phyloP scores from a whole-genome alignment of 2,329 filamentous ascomycete genomes.

The Nemania diffusa region DNA sequence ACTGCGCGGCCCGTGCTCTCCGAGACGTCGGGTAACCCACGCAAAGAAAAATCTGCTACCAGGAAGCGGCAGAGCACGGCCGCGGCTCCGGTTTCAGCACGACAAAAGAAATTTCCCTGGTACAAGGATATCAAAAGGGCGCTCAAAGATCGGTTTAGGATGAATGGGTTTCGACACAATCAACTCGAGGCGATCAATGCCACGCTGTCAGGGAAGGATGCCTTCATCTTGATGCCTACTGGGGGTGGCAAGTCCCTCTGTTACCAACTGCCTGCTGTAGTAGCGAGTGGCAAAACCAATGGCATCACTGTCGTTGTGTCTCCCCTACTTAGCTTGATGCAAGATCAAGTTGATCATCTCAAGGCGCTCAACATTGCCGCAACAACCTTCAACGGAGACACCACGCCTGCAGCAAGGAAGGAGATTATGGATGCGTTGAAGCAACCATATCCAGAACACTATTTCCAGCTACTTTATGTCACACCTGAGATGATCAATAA shows the following conservation, averaged over 20 bases:
- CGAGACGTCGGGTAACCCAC: constrained; percentile 61
- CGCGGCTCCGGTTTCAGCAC: constrained; percentile 56
- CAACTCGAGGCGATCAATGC: constrained; percentile 97
- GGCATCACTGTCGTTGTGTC: constrained; percentile 97
- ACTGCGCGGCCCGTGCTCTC: constrained; percentile 54
- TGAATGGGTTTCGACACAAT: constrained; percentile 88
- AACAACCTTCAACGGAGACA: constrained; percentile 83
- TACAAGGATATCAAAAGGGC: constrained; percentile 83
- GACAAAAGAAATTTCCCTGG: constrained; percentile 78
- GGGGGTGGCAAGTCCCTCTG: constrained; percentile 97
- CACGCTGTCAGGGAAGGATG: constrained; percentile 85
- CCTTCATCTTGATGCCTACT: constrained; percentile 97
- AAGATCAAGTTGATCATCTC: constrained; percentile 92
- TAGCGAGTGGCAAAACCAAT: constrained; percentile 80
- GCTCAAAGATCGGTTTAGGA: constrained; percentile 84
- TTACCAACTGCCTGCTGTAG: constrained; percentile 91
- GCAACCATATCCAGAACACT: constrained; percentile 74
- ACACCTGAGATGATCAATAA: constrained; percentile 97
- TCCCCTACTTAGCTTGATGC: constrained; percentile 93
- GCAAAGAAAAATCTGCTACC: constrained; percentile 48
- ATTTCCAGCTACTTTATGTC: constrained; percentile 89
- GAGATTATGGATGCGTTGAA: constrained; percentile 73
- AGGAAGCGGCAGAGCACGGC: constrained; percentile 49
- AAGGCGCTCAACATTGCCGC: constrained; percentile 80
- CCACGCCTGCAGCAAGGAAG: constrained; percentile 68